Conservation (phyloP, 805 yeast species). For the Saccharomycopsis sp. region DNA sequence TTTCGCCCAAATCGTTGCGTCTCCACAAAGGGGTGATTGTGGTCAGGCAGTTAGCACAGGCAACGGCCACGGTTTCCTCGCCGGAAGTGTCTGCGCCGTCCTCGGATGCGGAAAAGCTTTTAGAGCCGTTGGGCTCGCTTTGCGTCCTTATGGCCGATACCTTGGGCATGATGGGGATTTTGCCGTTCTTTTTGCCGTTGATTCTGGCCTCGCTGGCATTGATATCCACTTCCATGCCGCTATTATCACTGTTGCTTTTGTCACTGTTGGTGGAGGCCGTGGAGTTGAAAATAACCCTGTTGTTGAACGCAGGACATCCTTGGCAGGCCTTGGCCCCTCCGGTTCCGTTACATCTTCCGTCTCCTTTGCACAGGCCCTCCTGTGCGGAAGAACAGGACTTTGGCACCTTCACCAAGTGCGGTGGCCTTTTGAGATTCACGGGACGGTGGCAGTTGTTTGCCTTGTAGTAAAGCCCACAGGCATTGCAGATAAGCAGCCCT, state of each 20-base stretch:
- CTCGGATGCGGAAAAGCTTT: neutral
- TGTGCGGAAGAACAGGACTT: constrained; percentile 30
- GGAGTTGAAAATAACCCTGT: constrained; percentile 42
- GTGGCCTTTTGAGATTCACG: constrained; percentile 20
- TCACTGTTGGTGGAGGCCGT: constrained; percentile 9
- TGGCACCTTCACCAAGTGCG: constrained; percentile 18
- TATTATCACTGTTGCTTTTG: constrained; percentile 20
- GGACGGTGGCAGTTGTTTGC: constrained; percentile 45
- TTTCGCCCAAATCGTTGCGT: constrained; percentile 72
- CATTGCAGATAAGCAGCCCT: constrained; percentile 50
- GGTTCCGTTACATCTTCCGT: constrained; percentile 72
- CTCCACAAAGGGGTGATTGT: constrained; percentile 87
- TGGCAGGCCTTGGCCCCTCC: constrained; percentile 77
- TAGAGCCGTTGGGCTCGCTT: neutral
- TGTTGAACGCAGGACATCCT: constrained; percentile 80
- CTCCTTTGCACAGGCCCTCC: constrained; percentile 23
- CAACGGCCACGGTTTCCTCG: constrained; percentile 48
- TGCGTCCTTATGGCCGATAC: neutral
- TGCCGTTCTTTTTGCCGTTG: neutral
- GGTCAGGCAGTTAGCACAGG: constrained; percentile 78
- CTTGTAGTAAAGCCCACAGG: constrained; percentile 50
- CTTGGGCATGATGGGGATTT: neutral
- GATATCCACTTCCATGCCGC: constrained; percentile 11
- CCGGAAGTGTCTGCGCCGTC: neutral
- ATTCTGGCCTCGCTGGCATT: neutral